Conservation (phyloP, 768 basidiomycete species). For the Lactifluus rugatus region DNA sequence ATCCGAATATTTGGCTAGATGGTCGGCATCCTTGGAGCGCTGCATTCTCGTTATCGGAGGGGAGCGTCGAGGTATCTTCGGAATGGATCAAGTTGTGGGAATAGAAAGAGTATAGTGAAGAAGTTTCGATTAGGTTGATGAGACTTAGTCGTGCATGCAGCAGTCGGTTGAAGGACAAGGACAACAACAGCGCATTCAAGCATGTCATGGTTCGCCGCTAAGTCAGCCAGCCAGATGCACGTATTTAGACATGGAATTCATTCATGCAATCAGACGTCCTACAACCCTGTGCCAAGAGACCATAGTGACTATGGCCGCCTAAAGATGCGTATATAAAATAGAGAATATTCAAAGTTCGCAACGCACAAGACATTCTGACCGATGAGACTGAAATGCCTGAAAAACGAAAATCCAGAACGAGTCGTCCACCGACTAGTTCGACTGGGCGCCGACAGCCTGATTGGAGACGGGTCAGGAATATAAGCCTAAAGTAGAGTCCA, state of each 20-base stretch:
- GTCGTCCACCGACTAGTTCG: constrained; percentile 13
- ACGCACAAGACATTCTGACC: background rate
- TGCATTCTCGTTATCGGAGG: background rate
- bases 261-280: constrained; percentile 6
- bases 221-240: constrained; percentile 12
- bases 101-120: background rate
- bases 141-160: background rate
- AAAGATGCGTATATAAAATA: constrained; percentile 16
- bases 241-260: constrained; percentile 14
- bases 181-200: background rate
- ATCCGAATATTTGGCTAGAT: constrained; percentile 3
- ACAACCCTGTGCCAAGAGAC: background rate
- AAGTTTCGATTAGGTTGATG: background rate
- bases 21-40: background rate
- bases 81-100: background rate
- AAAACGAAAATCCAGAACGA: background rate
- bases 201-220: background rate
- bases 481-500: background rate
- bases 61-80: background rate
- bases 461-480: background rate
- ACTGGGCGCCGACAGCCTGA: constrained; percentile 21
- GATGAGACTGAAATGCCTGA: constrained; percentile 3
- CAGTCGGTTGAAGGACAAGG: background rate
- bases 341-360: constrained; percentile 6
- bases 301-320: constrained; percentile 5